A percentile compares a stretch with the other conserved stretches of the same genome.
Evolutionary conservation across 176 grass and related monocot genomes (phyloP).

Genomic region (Oropetium thomaeum): DNA sequence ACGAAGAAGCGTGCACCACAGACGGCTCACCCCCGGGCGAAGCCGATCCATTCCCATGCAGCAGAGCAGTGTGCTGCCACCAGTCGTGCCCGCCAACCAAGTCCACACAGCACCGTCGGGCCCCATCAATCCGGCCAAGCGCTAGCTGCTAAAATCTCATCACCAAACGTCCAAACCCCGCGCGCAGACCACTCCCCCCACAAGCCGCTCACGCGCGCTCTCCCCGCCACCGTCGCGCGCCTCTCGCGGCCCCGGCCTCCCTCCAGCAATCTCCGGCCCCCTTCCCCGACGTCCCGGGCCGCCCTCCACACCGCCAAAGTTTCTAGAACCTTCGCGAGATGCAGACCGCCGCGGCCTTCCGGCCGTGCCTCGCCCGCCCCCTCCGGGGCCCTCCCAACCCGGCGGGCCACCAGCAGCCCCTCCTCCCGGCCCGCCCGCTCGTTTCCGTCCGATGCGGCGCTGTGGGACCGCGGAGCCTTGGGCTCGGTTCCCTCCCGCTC

Average conservation of each 20-base stretch:
- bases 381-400: not conserved
- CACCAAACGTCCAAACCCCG: not conserved
- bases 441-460: not conserved
- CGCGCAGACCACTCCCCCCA: not conserved
- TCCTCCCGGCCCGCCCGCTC: not conserved
- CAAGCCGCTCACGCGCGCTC: not conserved
- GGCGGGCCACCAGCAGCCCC: too few relatives aligned
- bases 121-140: not conserved
- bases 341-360: conserved; percentile 46
- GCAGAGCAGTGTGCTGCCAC: not conserved
- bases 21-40: not conserved
- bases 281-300: too few relatives aligned
- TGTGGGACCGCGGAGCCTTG: not conserved
- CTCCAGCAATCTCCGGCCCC: not conserved
- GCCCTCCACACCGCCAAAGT: too few relatives aligned
- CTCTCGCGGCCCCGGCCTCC: too few relatives aligned
- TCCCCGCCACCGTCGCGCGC: not conserved
- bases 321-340: conserved; percentile 4
- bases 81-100: not conserved
- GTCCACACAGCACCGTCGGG: not conserved
- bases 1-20: not conserved
- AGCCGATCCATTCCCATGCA: not conserved
- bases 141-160: conserved; percentile 7
- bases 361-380: conserved; percentile 29
- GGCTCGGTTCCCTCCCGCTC: conserved; percentile 1